Conservation (phyloP, 2,329 filamentous ascomycete genomes). For the Sporothrix protearum region DNA sequence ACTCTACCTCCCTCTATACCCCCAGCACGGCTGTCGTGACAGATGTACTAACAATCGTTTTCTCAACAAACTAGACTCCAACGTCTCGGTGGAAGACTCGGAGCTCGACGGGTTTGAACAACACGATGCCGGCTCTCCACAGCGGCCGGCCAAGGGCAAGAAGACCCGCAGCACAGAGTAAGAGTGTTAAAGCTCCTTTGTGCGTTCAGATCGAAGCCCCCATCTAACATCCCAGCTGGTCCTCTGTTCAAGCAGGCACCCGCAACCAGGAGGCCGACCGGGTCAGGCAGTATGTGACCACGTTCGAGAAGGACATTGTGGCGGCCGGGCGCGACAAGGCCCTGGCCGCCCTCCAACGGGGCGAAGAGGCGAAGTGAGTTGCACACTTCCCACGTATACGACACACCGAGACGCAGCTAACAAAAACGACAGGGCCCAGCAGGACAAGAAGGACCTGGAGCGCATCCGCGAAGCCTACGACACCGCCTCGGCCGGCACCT, state of each 20-base stretch:
- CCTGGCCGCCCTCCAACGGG: conserved; percentile 11
- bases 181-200: not conserved
- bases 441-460: not conserved
- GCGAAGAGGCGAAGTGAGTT: conserved; percentile 17
- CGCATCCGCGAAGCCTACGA: conserved; percentile 10
- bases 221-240: conserved; percentile 17
- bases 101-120: not conserved
- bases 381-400: not conserved
- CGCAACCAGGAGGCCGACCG: conserved; percentile 27
- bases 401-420: not conserved
- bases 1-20: too few species aligned
- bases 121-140: not conserved
- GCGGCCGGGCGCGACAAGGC: conserved; percentile 14
- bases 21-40: too few species aligned
- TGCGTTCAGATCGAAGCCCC: not conserved
- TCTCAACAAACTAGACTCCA: not conserved
- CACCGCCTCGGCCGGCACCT: not conserved
- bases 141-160: not conserved
- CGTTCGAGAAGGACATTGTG: conserved; percentile 22
- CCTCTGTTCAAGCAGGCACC: conserved; percentile 20
- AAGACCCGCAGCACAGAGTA: conserved; percentile 8
- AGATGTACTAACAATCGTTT: not conserved
- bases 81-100: not conserved
- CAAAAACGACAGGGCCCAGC: conserved; percentile 1
- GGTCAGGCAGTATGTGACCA: conserved; percentile 24